These are phyloP conservation scores for Nissolia schottii DNA, from an alignment of 306 rosid genomes.

Conservation along the genomic window DNA sequence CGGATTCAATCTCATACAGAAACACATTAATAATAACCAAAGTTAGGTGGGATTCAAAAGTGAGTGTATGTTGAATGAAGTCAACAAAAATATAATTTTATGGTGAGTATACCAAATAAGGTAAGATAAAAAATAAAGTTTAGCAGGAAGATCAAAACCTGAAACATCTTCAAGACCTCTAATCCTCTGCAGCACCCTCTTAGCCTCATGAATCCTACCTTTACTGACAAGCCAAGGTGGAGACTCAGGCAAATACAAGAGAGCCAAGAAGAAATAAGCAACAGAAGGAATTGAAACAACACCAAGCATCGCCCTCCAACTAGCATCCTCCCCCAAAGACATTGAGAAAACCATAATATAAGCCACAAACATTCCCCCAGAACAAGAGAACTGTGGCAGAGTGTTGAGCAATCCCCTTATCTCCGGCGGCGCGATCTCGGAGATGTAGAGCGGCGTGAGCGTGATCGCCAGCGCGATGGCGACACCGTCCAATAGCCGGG, in stretches of 20 bases:
- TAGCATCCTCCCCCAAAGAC: constrained; percentile 58
- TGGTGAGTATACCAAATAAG: no score
- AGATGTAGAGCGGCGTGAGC: constrained; percentile 77
- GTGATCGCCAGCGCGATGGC: constrained; percentile 64
- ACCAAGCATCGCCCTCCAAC: constrained; percentile 89
- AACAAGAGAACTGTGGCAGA: constrained; percentile 67
- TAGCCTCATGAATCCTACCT: constrained; percentile 75
- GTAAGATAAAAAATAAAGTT: no score
- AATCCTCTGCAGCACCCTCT: constrained; percentile 63
- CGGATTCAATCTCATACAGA: no score
- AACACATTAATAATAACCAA: no score
- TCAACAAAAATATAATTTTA: no score
- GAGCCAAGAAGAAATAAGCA: constrained; percentile 48
- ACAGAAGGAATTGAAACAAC: constrained; percentile 67
- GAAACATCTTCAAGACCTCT: constrained; percentile 79
- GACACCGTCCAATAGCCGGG: constrained; percentile 67
- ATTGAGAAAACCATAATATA: constrained; percentile 72
- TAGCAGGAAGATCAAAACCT: no score
- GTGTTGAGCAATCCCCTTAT: constrained; percentile 81
- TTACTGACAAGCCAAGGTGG: constrained; percentile 96
- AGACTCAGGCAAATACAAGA: constrained; percentile 80
- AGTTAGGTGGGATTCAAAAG: no score
- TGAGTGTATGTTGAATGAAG: no score
- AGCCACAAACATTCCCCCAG: constrained; percentile 82
- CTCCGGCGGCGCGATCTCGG: constrained; percentile 95